Conservation (phyloP, 148 eudicot genomes). For the Simmondsia chinensis region DNA sequence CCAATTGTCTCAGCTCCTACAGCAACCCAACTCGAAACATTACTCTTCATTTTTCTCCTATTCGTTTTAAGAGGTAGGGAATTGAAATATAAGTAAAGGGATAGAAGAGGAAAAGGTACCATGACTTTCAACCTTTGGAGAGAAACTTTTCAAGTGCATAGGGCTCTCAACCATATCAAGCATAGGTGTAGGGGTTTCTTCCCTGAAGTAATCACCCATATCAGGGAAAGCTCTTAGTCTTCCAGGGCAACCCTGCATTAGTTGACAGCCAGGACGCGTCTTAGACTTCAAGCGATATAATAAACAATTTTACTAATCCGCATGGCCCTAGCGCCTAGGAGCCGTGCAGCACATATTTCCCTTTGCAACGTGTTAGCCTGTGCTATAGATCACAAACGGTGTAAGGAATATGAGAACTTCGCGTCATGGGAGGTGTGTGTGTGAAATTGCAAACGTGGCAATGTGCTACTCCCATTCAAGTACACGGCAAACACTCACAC, state of each 20-base stretch:
- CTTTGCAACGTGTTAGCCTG: too few relatives aligned
- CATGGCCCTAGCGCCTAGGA: too few relatives aligned
- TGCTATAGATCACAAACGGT: too few relatives aligned
- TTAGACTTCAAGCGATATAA: too few relatives aligned
- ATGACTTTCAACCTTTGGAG: constrained; percentile 57
- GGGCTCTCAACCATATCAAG: constrained; percentile 85
- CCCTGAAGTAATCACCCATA: constrained; percentile 48
- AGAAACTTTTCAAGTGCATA: constrained; percentile 67
- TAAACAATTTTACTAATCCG: too few relatives aligned
- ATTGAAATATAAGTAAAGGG: constrained; percentile 2
- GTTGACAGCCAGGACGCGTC: too few relatives aligned
- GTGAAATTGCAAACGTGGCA: too few relatives aligned
- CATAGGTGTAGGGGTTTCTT: constrained; percentile 66
- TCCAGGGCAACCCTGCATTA: constrained; percentile 29
- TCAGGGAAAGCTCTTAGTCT: constrained; percentile 33
- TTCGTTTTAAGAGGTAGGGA: neutral
- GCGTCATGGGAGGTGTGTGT: too few relatives aligned
- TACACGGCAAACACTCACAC: too few relatives aligned
- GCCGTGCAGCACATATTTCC: too few relatives aligned
- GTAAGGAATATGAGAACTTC: too few relatives aligned
- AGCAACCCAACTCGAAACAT: constrained; percentile 13
- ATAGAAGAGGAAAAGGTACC: constrained; percentile 28
- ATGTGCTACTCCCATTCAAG: too few relatives aligned
- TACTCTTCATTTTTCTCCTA: neutral
- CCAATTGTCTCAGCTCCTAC: constrained; percentile 78